Base-by-base conservation (phyloP, 495 filamentous ascomycete genomes). In the Aspergillus indologenus region DNA sequence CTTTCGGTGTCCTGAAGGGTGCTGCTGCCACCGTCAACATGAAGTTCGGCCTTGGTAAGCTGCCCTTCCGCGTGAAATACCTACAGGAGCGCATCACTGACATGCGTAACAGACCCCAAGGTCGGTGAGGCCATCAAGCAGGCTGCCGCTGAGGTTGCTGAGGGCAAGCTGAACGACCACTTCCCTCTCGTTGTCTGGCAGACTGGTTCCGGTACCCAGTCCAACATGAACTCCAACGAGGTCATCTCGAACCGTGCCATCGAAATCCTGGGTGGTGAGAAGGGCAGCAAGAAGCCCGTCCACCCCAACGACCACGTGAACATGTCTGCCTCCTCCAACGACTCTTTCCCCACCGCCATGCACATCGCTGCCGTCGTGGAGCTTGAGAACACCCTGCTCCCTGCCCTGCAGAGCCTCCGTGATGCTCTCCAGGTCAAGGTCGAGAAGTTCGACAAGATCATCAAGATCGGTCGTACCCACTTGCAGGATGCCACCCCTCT, bases 181-280 rank as follows among this genome's bases (percentile, higher is more conserved):
- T 98, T 98, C 79, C 94, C 92, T 56, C 88, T 98, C 51, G 94
- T 98, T 54, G 93, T 98, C 68, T 98, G 94, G 94, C 94, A 98
- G 77, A 98, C 94, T 42, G 94, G 94, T 57, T 98, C 95, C 18
- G 94, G 94, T 67, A 98, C 94, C 23, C 94, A 98, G 79, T 96
- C 92, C 71, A 98, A 98, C 85, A 98, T 98, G 94, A 98, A 98
- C 81, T 92, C 94, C 71, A 98, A 98, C 77, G 94, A 98, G 78
- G 94, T 98, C 73, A 98, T 98, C 77, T 96, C 93, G 59, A 98
- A 98, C 83, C 91, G 94, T 59, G 94, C 94, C 45, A 98, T 98
- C 74, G 95, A 98, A 80, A 94, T 98, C 58, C 81, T 98, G 17
- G 94, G 94, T 58, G 94, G 94, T 62, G 84, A 80, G 62, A 96